A percentile compares a stretch with the other conserved stretches of the same genome.
These are phyloP conservation scores for Myxozyma neglecta DNA, from an alignment of 805 yeast genomes.

Conservation along the genomic window DNA sequence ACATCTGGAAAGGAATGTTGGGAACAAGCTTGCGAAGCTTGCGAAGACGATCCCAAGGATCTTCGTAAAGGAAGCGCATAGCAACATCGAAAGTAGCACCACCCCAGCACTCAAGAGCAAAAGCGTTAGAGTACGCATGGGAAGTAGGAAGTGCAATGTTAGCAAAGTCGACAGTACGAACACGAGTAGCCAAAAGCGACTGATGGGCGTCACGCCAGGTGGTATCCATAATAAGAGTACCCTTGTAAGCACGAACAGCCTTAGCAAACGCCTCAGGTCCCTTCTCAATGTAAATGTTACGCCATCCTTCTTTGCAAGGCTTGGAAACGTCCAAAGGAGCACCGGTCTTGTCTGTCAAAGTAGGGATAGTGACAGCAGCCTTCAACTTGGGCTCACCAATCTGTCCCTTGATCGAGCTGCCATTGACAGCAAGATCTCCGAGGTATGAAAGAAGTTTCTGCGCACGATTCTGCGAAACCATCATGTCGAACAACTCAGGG, in stretches of 20 bases:
- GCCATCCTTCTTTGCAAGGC: conserved; percentile 81
- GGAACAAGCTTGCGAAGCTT: conserved; percentile 87
- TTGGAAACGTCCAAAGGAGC: conserved; percentile 57
- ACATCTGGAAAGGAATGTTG: conserved; percentile 98
- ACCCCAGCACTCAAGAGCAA: conserved; percentile 99
- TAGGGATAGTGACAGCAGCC: conserved; percentile 75
- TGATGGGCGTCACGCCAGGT: conserved; percentile 99
- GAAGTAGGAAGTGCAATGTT: conserved; percentile 95
- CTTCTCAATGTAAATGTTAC: conserved; percentile 75
- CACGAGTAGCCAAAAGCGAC: conserved; percentile 94
- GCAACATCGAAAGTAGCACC: conserved; percentile 99
- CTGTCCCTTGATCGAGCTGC: conserved; percentile 95
- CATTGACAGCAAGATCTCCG: conserved; percentile 93
- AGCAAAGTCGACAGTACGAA: conserved; percentile 86
- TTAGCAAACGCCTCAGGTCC: conserved; percentile 91
- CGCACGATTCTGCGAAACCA: conserved; percentile 93
- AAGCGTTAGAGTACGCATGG: conserved; percentile 83
- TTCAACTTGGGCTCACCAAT: conserved; percentile 82
- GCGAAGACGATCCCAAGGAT: conserved; percentile 97
- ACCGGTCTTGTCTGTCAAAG: conserved; percentile 63
- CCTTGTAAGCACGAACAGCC: conserved; percentile 78
- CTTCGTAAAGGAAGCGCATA: conserved; percentile 97
- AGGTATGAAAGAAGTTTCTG: conserved; percentile 86
- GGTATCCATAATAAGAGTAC: conserved; percentile 94
- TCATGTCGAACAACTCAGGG: conserved; percentile 92